Evolutionary conservation across 108 stramenopile genomes (phyloP).

Genomic region (Parmales sp.): DNA sequence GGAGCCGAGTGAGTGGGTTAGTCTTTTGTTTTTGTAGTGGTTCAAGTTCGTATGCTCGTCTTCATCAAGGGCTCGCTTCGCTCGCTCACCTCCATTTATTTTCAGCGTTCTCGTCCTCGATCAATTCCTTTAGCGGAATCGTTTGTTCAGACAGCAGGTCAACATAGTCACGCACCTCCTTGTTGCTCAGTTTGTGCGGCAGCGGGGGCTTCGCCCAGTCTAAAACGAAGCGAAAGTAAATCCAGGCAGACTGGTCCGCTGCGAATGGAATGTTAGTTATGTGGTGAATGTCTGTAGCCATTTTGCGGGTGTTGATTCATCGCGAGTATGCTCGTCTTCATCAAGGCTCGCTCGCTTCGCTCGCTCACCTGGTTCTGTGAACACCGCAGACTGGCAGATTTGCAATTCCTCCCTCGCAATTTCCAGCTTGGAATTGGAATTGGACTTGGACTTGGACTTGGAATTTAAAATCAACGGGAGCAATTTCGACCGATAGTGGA

Average conservation of each 20-base stretch:
- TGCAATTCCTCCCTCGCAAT: constrained; percentile 45
- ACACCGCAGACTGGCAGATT: constrained; percentile 59
- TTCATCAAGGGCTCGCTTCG: constrained; percentile 37
- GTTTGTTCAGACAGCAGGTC: constrained; percentile 24
- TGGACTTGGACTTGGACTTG: not conserved
- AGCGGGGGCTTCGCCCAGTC: not conserved
- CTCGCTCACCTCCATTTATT: not conserved
- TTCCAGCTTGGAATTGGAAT: not conserved
- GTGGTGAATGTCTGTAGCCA: too few relatives aligned
- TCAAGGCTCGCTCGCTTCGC: too few relatives aligned
- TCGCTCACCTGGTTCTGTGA: constrained; percentile 96
- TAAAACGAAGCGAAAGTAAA: constrained; percentile 79
- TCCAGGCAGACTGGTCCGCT: constrained; percentile 95
- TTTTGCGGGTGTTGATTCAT: too few relatives aligned
- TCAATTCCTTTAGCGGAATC: constrained; percentile 30
- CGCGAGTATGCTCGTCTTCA: too few relatives aligned
- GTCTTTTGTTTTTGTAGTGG: too few relatives aligned
- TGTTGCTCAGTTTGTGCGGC: not conserved
- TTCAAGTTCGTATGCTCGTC: too few relatives aligned
- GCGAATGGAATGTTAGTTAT: too few relatives aligned
- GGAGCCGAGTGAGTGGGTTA: too few relatives aligned
- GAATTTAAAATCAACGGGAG: constrained; percentile 33
- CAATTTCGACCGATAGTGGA: constrained; percentile 82
- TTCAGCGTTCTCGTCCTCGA: constrained; percentile 21
- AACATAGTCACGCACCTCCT: not conserved